Percentiles rank a stretch among this genome's conserved stretches.
These are phyloP conservation scores for Ceratobasidium sp. DNA, from an alignment of 1,284 basidiomycete species.

Conservation along the genomic window DNA sequence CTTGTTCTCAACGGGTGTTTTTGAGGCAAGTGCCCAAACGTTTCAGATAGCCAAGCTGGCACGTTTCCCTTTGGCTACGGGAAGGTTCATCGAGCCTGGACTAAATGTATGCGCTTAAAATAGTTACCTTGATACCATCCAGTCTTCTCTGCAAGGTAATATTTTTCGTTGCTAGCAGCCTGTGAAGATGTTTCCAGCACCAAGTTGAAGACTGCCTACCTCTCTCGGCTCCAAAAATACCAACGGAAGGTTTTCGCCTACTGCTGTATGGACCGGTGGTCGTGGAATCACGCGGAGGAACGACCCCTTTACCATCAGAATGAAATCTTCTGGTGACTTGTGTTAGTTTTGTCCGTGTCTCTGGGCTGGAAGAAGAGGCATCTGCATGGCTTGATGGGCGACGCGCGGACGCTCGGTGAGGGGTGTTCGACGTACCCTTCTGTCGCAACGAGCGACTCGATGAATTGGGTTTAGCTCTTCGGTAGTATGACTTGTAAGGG, in stretches of 20 bases:
- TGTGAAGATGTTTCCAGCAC: not conserved
- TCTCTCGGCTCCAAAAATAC: conserved; percentile 19
- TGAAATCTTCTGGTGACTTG: not conserved
- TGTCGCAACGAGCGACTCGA: not conserved
- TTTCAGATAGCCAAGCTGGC: conserved; percentile 23
- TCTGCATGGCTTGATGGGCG: not conserved
- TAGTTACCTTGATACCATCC: not conserved
- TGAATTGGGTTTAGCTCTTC: not conserved
- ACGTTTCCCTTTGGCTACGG: conserved; percentile 18
- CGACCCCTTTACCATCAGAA: not conserved
- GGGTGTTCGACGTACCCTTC: not conserved
- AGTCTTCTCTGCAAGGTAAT: not conserved
- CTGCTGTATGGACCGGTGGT: not conserved
- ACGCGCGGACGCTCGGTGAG: too few relatives aligned
- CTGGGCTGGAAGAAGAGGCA: conserved; percentile 2
- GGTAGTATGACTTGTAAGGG: conserved; percentile 19
- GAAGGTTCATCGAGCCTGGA: not conserved
- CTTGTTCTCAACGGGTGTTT: conserved; percentile 19
- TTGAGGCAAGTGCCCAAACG: not conserved
- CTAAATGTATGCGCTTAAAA: conserved; percentile 27
- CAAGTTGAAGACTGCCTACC: not conserved
- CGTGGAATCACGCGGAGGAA: not conserved
- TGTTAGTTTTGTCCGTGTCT: not conserved
- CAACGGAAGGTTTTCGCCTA: not conserved
- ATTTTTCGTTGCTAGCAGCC: not conserved